Percentiles rank a stretch among this genome's conserved stretches.
These are phyloP conservation scores for Oldenlandia corymbosa DNA, from an alignment of 257 asterid species.

Conservation along the genomic window DNA sequence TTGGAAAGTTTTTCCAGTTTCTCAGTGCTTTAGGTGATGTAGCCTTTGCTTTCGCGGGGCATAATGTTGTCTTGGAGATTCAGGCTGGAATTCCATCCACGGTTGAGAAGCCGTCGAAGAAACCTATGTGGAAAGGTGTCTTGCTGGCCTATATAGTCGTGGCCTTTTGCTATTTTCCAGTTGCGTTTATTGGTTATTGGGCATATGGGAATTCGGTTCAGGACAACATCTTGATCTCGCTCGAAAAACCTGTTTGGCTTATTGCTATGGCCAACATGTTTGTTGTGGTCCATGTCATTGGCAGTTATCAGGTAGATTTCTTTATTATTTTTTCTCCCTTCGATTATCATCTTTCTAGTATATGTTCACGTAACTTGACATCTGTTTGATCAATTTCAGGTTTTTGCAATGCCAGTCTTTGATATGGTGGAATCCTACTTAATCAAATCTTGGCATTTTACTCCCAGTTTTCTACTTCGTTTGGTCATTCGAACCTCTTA, in stretches of 20 bases:
- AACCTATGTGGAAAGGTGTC: slow-evolving; percentile 48
- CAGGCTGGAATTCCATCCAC: slow-evolving; percentile 53
- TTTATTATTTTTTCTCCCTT: no score
- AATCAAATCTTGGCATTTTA: slow-evolving; percentile 24
- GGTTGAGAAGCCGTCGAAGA: slow-evolving; percentile 36
- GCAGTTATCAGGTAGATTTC: slow-evolving; percentile 48
- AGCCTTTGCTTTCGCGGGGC: slow-evolving; percentile 51
- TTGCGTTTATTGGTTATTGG: slow-evolving; percentile 37
- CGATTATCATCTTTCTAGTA: no score
- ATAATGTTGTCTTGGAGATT: slow-evolving; percentile 52
- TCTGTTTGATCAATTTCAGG: slow-evolving; percentile 7
- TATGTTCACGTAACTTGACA: no score
- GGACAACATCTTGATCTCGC: slow-evolving; percentile 37
- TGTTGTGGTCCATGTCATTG: slow-evolving; percentile 48
- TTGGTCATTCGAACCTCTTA: slow-evolving; percentile 27
- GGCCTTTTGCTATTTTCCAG: slow-evolving; percentile 49
- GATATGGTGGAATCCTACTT: slow-evolving; percentile 42
- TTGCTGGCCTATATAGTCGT: slow-evolving; percentile 33
- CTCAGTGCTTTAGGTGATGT: slow-evolving; percentile 47
- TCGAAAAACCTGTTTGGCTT: slow-evolving; percentile 45
- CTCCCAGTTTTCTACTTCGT: slow-evolving; percentile 27
- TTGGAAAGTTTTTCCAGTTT: slow-evolving; percentile 31
- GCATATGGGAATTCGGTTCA: slow-evolving; percentile 34
- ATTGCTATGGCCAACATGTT: slow-evolving; percentile 35
- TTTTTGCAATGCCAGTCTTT: slow-evolving; percentile 51